Evolutionary conservation across 2,329 filamentous ascomycete genomes (phyloP).

Genomic region (Botrytis pseudocinerea): DNA sequence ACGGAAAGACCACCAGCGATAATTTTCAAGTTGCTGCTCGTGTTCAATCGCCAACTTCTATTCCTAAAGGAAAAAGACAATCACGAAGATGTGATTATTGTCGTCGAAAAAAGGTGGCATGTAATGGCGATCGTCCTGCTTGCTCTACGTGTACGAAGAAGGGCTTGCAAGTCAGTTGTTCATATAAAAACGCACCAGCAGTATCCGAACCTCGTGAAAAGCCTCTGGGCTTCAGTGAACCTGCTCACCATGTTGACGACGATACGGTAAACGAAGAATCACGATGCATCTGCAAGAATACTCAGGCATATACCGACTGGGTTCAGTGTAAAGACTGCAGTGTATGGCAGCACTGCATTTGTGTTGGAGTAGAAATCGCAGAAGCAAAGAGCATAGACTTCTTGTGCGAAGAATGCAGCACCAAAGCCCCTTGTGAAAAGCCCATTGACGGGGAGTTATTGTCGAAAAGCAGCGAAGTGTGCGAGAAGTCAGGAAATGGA

Average conservation of each 20-base stretch:
- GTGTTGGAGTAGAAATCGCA: not conserved
- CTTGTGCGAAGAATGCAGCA: not conserved
- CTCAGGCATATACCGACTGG: not conserved
- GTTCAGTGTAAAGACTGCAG: conserved; percentile 5
- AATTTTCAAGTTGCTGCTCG: not conserved
- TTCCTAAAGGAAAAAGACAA: not conserved
- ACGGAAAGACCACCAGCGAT: not conserved
- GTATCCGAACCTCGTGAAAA: not conserved
- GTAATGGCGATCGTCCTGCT: not conserved
- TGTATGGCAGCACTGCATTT: conserved; percentile 5
- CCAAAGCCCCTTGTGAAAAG: not conserved
- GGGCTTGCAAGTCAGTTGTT: not conserved
- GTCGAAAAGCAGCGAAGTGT: not conserved
- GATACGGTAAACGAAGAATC: not conserved
- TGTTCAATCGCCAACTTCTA: not conserved
- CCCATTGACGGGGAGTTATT: not conserved
- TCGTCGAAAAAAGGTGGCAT: not conserved
- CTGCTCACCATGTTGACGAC: not conserved
- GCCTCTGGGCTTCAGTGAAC: no score
- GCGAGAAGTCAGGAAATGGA: not conserved
- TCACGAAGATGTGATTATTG: not conserved
- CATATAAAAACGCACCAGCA: not conserved
- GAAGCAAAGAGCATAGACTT: not conserved
- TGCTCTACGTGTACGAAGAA: not conserved
- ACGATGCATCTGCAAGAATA: not conserved